Base-by-base conservation (phyloP, 108 stramenopile genomes). In the Schizochytrium sp. region DNA sequence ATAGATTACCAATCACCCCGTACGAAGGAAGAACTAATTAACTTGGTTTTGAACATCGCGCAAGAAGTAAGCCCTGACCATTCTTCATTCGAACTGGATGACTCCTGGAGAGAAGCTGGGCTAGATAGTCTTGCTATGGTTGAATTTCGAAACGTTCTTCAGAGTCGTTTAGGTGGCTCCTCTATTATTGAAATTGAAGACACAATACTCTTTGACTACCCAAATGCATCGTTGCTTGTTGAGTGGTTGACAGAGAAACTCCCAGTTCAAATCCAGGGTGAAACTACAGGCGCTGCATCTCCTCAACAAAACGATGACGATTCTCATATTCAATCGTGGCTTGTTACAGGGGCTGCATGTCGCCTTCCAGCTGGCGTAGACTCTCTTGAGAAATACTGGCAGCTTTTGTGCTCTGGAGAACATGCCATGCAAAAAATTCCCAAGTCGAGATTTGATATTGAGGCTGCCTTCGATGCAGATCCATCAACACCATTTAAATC, bases 141-240 rank as follows among this genome's bases (percentile, higher is more conserved):
- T 0, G 76, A 89, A 47, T 89, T 91, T 83, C 76, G 76, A 17
- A 83, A 83, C 28, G 4, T 46, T n/a, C 19, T 19, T 41, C 73
- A 72, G 46, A 3, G 38, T 10, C 76, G 76, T 53, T 5, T 83
- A 10, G 61, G 42, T 28, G 46, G 12, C 17, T 17, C 2, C 28
- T 44, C 13, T 0, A 47, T 3, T n/a, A 4, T 8, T 0, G 44
- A 45, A 3, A 58, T 90, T 8, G 19, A 49, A 3, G 28, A 88
- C 15, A 91, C 91, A 17, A 15, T 91, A 0, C 40, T 91, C 3
- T 89, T 91, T 46, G 91, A 91, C 72, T 72, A 83, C 41, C 91
- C 91, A 4, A 91, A 40, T 56, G 5, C 49, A 83, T 28, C 28
- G 28, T 28, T 28, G 28, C 28, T 28, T 28, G 28, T 28, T 28